Conservation (phyloP, 345 rosid species). For the Gossypium australe region DNA sequence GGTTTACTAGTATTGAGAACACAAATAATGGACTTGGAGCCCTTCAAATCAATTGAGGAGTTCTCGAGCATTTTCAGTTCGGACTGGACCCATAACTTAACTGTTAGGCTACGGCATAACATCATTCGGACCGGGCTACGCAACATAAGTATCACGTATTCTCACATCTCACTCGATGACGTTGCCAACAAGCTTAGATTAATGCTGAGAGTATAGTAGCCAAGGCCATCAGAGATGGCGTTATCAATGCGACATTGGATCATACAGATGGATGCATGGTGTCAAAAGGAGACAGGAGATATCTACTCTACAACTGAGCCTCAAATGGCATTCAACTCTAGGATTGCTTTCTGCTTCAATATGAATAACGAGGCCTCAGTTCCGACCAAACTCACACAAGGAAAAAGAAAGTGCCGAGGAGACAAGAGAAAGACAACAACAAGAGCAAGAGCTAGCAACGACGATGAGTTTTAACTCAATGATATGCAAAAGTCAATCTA, state of each 20-base stretch:
- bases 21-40: conserved; percentile 30
- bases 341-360: conserved; percentile 55
- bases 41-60: conserved; percentile 50
- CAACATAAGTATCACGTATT: conserved; percentile 50
- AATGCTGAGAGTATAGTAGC: conserved; percentile 53
- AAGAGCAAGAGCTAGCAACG: conserved; percentile 53
- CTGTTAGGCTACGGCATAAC: conserved; percentile 48
- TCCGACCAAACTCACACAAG: conserved; percentile 56
- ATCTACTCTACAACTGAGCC: conserved; percentile 59
- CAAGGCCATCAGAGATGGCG: conserved; percentile 52
- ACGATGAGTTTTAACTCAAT: conserved; percentile 34
- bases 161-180: conserved; percentile 45
- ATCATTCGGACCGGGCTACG: conserved; percentile 54
- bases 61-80: conserved; percentile 36
- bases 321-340: conserved; percentile 45
- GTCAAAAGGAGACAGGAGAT: conserved; percentile 51
- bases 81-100: conserved; percentile 43
- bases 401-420: conserved; percentile 52
- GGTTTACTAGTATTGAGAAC: neutral
- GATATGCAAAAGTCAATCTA: neutral
- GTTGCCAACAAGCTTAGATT: conserved; percentile 52
- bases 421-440: conserved; percentile 49
- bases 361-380: conserved; percentile 54
- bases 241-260: conserved; percentile 49
- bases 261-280: conserved; percentile 50